These are phyloP conservation scores for Helicocarpus griseus DNA, from an alignment of 2,329 filamentous ascomycete species.

Conservation along the genomic window DNA sequence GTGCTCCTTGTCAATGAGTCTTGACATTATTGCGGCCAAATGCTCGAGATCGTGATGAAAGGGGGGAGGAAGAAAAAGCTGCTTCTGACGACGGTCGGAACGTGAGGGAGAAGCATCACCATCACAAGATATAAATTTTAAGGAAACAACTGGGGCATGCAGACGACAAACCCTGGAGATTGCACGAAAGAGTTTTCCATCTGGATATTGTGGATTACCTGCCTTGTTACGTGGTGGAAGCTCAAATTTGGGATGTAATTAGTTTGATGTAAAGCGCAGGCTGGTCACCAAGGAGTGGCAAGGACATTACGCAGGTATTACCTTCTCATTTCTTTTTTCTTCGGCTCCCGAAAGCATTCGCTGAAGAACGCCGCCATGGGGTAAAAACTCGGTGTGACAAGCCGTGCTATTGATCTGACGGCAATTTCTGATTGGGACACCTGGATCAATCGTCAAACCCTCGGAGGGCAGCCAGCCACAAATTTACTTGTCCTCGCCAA, in stretches of 20 bases:
- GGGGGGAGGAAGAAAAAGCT: neutral
- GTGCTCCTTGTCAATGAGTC: conserved; percentile 1
- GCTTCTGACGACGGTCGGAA: neutral
- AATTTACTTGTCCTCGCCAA: neutral
- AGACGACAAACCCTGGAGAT: too few species aligned
- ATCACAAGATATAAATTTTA: neutral
- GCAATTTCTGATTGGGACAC: neutral
- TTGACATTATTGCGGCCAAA: neutral
- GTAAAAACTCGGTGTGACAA: neutral
- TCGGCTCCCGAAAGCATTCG: too few species aligned
- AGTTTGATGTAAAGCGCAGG: too few species aligned
- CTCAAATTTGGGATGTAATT: neutral
- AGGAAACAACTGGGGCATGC: too few species aligned
- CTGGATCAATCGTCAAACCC: neutral
- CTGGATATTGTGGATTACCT: neutral
- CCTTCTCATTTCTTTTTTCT: neutral
- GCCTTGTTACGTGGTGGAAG: neutral
- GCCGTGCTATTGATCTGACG: neutral
- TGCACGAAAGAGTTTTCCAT: neutral
- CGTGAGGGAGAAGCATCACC: neutral
- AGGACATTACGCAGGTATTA: neutral
- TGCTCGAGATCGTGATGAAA: neutral
- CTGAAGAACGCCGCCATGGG: neutral
- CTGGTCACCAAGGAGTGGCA: too few species aligned
- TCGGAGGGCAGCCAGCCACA: neutral